phyloP scores from a whole-genome alignment of 2,329 filamentous ascomycete genomes.

The Cercospora berteroae region DNA sequence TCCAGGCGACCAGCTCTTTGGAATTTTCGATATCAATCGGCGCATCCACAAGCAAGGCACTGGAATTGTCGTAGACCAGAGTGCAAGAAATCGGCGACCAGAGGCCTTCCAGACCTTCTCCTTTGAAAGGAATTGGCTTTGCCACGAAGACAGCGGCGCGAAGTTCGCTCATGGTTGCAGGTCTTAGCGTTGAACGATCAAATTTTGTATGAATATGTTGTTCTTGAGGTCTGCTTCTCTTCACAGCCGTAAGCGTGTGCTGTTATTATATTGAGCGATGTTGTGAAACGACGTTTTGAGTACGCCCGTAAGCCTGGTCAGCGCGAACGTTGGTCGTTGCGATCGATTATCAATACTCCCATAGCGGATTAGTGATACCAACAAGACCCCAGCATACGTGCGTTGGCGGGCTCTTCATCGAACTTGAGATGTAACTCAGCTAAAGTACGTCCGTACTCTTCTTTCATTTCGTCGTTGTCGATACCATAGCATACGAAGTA shows the following conservation, averaged over 20 bases:
- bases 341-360: not conserved
- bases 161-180: not conserved
- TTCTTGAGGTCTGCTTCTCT: too few species aligned
- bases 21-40: slow-evolving; percentile 8
- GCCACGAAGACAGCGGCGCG: slow-evolving; percentile 14
- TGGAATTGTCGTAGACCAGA: slow-evolving; percentile 7
- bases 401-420: not conserved
- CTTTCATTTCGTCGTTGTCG: not conserved
- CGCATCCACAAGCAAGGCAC: slow-evolving; percentile 13
- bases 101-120: not conserved
- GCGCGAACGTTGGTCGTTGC: not conserved
- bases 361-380: not conserved
- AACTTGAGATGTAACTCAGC: not conserved
- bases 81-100: slow-evolving; percentile 15
- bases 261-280: not conserved
- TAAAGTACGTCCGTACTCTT: not conserved
- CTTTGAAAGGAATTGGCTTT: slow-evolving; percentile 8
- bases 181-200: not conserved
- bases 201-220: not conserved
- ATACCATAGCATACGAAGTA: not conserved
- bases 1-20: slow-evolving; percentile 9
- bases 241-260: too few species aligned
- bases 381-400: not conserved
- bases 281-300: not conserved
- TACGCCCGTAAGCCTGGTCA: not conserved